Evolutionary conservation across 2,329 filamentous ascomycete species (phyloP).

Genomic region (Aspergillus tubingensis): DNA sequence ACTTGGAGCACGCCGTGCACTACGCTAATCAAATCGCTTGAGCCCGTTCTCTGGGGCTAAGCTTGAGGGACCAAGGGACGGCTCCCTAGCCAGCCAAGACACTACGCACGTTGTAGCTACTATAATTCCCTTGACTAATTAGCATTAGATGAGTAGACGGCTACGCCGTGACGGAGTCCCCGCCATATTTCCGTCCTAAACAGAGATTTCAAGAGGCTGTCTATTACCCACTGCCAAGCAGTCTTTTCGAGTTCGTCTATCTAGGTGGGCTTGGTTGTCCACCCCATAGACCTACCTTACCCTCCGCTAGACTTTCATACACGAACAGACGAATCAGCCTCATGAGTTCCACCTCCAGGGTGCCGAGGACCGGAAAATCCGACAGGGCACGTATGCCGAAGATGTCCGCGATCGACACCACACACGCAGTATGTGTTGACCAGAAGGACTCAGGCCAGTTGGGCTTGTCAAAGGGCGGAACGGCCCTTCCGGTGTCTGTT

Average conservation of each 20-base stretch:
- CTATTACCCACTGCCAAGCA: slow-evolving; percentile 7
- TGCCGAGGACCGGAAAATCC: neutral
- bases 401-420: slow-evolving; percentile 2
- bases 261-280: slow-evolving; percentile 6
- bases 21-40: neutral
- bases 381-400: neutral
- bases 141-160: neutral
- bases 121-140: neutral
- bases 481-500: slow-evolving; percentile 2
- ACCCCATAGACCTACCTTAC: neutral
- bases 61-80: neutral
- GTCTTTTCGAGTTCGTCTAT: slow-evolving; percentile 1
- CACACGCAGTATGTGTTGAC: neutral
- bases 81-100: neutral
- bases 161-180: neutral
- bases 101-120: neutral
- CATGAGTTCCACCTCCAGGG: neutral
- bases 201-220: neutral
- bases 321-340: slow-evolving; percentile 5
- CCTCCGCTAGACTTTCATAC: neutral
- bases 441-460: neutral
- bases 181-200: neutral
- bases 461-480: neutral
- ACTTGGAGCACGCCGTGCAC: neutral
- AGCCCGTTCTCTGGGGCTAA: neutral